Evolutionary conservation across 441 rosid species (phyloP).

Genomic region (Pelargonium cotyledonis): DNA sequence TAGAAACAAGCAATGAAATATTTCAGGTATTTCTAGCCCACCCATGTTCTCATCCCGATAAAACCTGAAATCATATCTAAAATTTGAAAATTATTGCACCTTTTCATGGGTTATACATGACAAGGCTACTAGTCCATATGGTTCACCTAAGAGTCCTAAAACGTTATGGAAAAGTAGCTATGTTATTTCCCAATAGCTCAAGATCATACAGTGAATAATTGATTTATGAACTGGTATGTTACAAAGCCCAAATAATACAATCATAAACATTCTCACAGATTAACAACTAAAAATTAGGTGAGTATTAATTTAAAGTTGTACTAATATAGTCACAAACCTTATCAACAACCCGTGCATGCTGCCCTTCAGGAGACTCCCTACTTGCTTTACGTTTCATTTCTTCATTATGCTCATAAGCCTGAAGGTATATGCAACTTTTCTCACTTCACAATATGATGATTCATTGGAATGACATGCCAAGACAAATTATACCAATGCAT

Average conservation of each 20-base stretch:
- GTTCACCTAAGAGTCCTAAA: no score
- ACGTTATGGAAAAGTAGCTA: not conserved
- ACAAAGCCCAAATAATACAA: not conserved
- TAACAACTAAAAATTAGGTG: not conserved
- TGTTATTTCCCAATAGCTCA: not conserved
- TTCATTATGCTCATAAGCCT: conserved; percentile 73
- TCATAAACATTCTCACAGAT: not conserved
- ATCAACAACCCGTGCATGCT: conserved; percentile 50
- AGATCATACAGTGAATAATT: not conserved
- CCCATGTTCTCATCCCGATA: not conserved
- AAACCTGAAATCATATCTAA: not conserved
- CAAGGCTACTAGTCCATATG: not conserved
- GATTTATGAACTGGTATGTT: not conserved
- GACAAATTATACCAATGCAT: not conserved
- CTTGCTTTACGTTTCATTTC: conserved; percentile 62
- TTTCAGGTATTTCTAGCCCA: no score
- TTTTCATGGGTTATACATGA: not conserved
- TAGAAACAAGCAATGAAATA: no score
- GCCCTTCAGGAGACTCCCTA: conserved; percentile 60
- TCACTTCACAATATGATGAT: not conserved
- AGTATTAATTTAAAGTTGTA: not conserved
- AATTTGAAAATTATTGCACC: not conserved
- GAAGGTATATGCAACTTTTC: conserved; percentile 17
- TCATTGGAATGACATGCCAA: not conserved
- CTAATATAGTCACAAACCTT: conserved; percentile 45